These are phyloP conservation scores for Tylopilus subfusipes DNA, from an alignment of 768 basidiomycete genomes.

Conservation along the genomic window DNA sequence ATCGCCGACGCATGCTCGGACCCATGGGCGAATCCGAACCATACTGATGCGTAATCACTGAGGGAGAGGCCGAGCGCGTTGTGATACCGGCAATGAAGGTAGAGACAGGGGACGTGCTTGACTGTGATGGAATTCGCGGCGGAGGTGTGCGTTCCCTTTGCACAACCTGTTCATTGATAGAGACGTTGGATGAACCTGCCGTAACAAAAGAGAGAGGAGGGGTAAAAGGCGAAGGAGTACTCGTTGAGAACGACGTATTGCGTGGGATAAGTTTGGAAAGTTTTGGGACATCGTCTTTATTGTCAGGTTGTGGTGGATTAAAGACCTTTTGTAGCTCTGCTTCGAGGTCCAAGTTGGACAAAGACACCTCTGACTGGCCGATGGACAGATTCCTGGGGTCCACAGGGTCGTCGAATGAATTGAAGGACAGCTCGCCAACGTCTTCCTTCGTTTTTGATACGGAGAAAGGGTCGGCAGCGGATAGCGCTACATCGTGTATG, in stretches of 20 bases:
- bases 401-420: slow-evolving; percentile 29
- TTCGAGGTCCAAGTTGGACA: slow-evolving; percentile 32
- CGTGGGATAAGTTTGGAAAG: slow-evolving; percentile 26
- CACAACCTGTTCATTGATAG: slow-evolving; percentile 7
- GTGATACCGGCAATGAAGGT: background rate
- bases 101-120: slow-evolving; percentile 2
- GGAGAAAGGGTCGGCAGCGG: slow-evolving; percentile 22
- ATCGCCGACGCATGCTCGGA: slow-evolving; percentile 16
- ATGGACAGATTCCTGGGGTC: slow-evolving; percentile 33
- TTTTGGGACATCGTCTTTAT: slow-evolving; percentile 14
- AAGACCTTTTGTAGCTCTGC: slow-evolving; percentile 27
- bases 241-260: slow-evolving; percentile 23
- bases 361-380: slow-evolving; percentile 36
- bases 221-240: slow-evolving; percentile 25
- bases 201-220: slow-evolving; percentile 19
- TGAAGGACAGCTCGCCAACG: slow-evolving; percentile 23
- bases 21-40: slow-evolving; percentile 19
- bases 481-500: slow-evolving; percentile 5
- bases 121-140: slow-evolving; percentile 1
- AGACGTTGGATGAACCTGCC: slow-evolving; percentile 16
- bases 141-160: slow-evolving; percentile 5
- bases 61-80: slow-evolving; percentile 13
- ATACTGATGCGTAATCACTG: slow-evolving; percentile 4
- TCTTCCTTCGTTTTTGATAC: slow-evolving; percentile 25
- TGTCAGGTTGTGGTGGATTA: slow-evolving; percentile 9